Conservation (phyloP, 2,329 filamentous ascomycete species). For the Fusarium irregulare region DNA sequence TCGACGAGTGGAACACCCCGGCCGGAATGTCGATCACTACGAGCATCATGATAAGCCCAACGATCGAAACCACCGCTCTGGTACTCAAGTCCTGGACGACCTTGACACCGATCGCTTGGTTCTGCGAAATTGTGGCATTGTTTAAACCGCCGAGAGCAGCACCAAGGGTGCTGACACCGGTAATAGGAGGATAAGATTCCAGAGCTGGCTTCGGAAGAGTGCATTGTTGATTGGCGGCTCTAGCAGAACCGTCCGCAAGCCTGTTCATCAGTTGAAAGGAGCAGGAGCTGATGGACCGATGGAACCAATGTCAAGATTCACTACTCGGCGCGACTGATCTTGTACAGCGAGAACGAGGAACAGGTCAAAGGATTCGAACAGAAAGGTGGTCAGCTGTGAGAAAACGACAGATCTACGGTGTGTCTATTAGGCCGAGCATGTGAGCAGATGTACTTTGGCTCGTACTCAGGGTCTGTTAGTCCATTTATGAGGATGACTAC, state of each 20-base stretch:
- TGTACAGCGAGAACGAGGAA: conserved; percentile 30
- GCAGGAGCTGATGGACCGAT: no score
- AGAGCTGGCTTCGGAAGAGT: conserved; percentile 51
- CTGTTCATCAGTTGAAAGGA: no score
- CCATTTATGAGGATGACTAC: conserved; percentile 56
- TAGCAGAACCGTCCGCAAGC: conserved; percentile 41
- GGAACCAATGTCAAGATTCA: no score
- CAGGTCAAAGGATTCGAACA: conserved; percentile 53
- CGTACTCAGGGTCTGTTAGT: conserved; percentile 53
- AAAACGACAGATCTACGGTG: conserved; percentile 42
- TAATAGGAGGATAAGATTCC: conserved; percentile 49
- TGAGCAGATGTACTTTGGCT: conserved; percentile 45
- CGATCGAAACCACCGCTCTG: conserved; percentile 45
- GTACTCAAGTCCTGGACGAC: conserved; percentile 46
- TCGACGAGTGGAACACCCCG: conserved; percentile 49
- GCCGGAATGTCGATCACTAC: conserved; percentile 49
- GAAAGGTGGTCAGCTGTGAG: conserved; percentile 44
- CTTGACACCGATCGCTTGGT: conserved; percentile 41
- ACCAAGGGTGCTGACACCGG: conserved; percentile 51
- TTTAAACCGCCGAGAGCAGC: conserved; percentile 39
- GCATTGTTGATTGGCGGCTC: conserved; percentile 51
- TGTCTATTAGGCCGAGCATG: conserved; percentile 32
- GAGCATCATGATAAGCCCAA: conserved; percentile 51
- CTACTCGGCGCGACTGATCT: rapidly evolving
- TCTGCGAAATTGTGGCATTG: conserved; percentile 25